These are phyloP conservation scores for Hylodesmum podocarpum DNA, from an alignment of 306 rosid species.

Conservation along the genomic window DNA sequence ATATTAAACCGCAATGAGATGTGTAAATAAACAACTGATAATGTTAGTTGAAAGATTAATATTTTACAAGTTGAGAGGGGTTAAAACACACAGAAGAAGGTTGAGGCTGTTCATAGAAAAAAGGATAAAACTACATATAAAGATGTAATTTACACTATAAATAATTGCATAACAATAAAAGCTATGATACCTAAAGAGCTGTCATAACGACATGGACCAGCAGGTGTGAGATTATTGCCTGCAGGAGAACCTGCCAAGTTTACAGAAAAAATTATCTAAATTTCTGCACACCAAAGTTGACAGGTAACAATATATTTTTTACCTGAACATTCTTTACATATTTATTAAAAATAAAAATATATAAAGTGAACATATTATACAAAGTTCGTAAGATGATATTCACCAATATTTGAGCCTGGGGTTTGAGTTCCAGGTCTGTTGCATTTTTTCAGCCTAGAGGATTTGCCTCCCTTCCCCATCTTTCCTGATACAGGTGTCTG, in stretches of 20 bases:
- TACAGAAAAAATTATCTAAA: slow-evolving; percentile 1
- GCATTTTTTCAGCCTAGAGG: slow-evolving; percentile 70
- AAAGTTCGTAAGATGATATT: slow-evolving; percentile 33
- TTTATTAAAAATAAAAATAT: background rate
- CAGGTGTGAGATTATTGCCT: slow-evolving; percentile 81
- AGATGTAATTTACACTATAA: background rate
- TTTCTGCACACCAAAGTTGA: background rate
- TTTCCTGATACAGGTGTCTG: slow-evolving; percentile 76
- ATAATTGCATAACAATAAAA: slow-evolving; percentile 21
- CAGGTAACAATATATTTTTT: background rate
- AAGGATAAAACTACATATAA: background rate
- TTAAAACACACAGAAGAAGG: background rate
- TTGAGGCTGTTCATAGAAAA: background rate
- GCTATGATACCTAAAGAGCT: slow-evolving; percentile 80
- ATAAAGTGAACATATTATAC: slow-evolving; percentile 16
- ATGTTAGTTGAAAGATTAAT: background rate
- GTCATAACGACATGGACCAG: slow-evolving; percentile 98
- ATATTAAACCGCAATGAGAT: background rate
- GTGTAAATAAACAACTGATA: background rate
- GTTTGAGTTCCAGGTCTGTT: slow-evolving; percentile 76
- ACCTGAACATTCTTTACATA: background rate
- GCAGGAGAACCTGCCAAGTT: slow-evolving; percentile 84
- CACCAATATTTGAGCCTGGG: slow-evolving; percentile 72
- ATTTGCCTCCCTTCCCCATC: slow-evolving; percentile 68
- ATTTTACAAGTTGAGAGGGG: background rate